Evolutionary conservation across 371 early-diverging fungal genomes (phyloP).

Genomic region (Cokeromyces recurvatus): DNA sequence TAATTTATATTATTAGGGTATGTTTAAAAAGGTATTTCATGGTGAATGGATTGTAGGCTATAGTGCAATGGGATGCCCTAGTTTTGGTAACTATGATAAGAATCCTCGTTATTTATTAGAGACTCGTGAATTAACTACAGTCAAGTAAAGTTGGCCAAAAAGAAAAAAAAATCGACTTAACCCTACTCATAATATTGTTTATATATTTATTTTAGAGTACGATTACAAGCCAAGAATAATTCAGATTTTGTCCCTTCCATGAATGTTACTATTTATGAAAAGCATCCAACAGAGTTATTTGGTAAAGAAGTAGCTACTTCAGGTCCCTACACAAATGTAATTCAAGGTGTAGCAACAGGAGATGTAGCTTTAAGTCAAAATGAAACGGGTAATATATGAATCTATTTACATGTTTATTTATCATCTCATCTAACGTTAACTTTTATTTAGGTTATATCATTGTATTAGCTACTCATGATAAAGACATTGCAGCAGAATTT

Average conservation of each 20-base stretch:
- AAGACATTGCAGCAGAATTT: slow-evolving; percentile 50
- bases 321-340: slow-evolving; percentile 69
- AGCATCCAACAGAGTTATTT: slow-evolving; percentile 50
- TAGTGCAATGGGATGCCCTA: slow-evolving; percentile 65
- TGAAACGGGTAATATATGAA: slow-evolving; percentile 31
- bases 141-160: slow-evolving; percentile 55
- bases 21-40: slow-evolving; percentile 64
- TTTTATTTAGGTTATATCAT: slow-evolving; percentile 45
- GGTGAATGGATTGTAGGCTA: slow-evolving; percentile 65
- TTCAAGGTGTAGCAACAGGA: slow-evolving; percentile 58
- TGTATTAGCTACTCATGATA: slow-evolving; percentile 59
- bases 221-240: slow-evolving; percentile 62
- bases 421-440: background rate
- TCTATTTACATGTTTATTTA: background rate
- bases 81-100: slow-evolving; percentile 54
- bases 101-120: slow-evolving; percentile 69
- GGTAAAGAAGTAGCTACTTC: slow-evolving; percentile 65
- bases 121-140: slow-evolving; percentile 53
- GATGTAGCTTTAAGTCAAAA: slow-evolving; percentile 46
- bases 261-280: slow-evolving; percentile 67
- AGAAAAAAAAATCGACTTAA: no score
- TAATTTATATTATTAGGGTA: slow-evolving; percentile 41
- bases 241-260: slow-evolving; percentile 64
- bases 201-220: slow-evolving; percentile 51
- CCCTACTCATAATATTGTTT: no score